Base-by-base conservation (phyloP, 2,329 filamentous ascomycete species). In the Raffaelea albimanens region DNA sequence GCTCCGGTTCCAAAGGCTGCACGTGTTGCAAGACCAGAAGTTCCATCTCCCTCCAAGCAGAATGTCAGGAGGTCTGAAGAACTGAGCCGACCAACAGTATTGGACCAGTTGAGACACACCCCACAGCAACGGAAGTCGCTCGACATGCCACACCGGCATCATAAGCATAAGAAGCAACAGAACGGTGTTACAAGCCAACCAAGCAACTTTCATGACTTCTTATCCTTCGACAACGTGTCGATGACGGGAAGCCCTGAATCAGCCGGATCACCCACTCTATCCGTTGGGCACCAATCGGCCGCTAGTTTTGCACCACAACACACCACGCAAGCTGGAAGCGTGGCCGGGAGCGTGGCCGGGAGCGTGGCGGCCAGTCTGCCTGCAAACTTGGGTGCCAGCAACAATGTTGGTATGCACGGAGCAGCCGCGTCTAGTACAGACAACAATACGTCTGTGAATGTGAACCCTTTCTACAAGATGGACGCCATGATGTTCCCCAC, bases 401-500 rank as follows among this genome's bases (percentile, higher is more conserved):
- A 13, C 25, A 13, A 13, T 29, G 7, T 29, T 29, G 25, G 13
- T 13, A 29, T 29, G 25, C 25, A 29, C 13, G 25, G n/a, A n/a
- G n/a, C 31, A 34, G 16, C 14, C 14, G 5, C 34, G 34, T 10
- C 34, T 16, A 8, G 8, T 38, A 16, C 7, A 8, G 40, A 44
- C 20, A 36, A 21, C 5, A 56, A 36, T 7, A 19, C 14, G 4
- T 25, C 47, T 8, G 20, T 25, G 9, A 43, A 57, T 29, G 60
- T 64, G 42, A 76, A 69, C 55, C 66, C 68, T 4, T 68, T 89
- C 16, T 77, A 84, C 53, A 85, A 87, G 59, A 73, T 90, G 7
- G 83, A 83, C 50, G 79, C 82, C 3, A 79, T 90, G 67, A 89
- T 91, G 83, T 91, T 91, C 58, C 82, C 85, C 1, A 83, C 84